These are phyloP conservation scores for Hyphopichia buzzinii DNA, from an alignment of 1,139 yeast species.

Conservation along the genomic window DNA sequence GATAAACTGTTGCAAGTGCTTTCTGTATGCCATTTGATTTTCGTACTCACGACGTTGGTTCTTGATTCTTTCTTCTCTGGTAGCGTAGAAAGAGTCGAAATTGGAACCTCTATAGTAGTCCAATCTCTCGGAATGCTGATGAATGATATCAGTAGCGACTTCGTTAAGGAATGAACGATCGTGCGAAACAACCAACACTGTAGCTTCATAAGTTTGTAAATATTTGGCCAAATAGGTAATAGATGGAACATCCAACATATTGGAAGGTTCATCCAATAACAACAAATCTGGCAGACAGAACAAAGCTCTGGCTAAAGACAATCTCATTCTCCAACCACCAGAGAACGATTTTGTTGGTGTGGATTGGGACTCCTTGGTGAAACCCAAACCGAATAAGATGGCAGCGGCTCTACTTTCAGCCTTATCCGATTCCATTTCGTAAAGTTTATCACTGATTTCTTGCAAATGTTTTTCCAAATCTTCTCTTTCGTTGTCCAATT, in stretches of 20 bases:
- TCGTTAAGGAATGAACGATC: constrained; percentile 96
- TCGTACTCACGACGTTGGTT: constrained; percentile 93
- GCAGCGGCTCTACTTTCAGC: constrained; percentile 98
- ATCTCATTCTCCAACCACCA: constrained; percentile 99
- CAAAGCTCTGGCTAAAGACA: constrained; percentile 95
- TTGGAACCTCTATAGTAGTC: constrained; percentile 95
- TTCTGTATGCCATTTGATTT: constrained; percentile 92
- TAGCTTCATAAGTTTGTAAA: constrained; percentile 84
- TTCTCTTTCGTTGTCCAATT: constrained; percentile 83
- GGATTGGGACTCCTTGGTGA: constrained; percentile 81
- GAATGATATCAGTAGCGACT: constrained; percentile 96
- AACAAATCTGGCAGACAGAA: constrained; percentile 95
- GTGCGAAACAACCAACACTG: constrained; percentile 94
- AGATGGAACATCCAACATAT: constrained; percentile 99
- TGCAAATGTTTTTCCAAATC: constrained; percentile 77
- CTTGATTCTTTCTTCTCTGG: constrained; percentile 93
- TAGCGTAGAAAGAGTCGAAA: constrained; percentile 88
- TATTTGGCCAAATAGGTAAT: constrained; percentile 90
- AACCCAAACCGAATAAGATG: constrained; percentile 90
- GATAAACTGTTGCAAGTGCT: constrained; percentile 88
- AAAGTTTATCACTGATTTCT: constrained; percentile 76
- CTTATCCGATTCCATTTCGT: constrained; percentile 94
- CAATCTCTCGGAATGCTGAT: constrained; percentile 94
- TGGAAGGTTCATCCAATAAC: constrained; percentile 95
- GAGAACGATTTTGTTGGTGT: constrained; percentile 87